Evolutionary conservation across 495 filamentous ascomycete genomes (phyloP).

Genomic region (Glonium stellatum): DNA sequence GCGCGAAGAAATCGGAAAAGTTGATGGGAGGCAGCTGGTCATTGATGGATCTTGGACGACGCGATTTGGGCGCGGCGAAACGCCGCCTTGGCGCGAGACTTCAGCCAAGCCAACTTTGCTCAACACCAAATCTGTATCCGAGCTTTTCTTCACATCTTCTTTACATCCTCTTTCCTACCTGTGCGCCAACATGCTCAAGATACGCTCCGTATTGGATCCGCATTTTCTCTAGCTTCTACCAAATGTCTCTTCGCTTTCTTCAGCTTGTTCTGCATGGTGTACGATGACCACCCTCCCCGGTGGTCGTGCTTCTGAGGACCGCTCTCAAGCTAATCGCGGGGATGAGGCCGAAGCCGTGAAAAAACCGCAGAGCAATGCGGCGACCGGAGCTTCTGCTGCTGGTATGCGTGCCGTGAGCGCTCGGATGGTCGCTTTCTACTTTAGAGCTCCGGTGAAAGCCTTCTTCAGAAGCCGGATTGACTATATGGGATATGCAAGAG

Average conservation of each 20-base stretch:
- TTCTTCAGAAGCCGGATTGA: conserved; percentile 87
- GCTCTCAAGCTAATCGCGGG: background rate
- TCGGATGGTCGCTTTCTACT: conserved; percentile 79
- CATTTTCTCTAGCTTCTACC: background rate
- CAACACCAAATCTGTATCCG: background rate
- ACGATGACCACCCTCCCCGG: conserved; percentile 9
- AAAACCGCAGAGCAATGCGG: conserved; percentile 54
- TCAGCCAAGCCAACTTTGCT: background rate
- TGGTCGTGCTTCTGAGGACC: background rate
- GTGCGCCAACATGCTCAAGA: background rate
- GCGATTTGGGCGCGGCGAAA: conserved; percentile 1
- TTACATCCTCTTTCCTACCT: background rate
- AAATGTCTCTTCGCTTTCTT: background rate
- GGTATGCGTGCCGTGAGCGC: conserved; percentile 72
- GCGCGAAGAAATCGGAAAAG: background rate
- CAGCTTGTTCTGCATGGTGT: background rate
- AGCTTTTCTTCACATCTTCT: background rate
- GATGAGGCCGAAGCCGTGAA: conserved; percentile 6
- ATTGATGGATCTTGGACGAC: conserved; percentile 1
- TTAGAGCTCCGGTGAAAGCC: conserved; percentile 77
- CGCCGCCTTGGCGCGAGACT: background rate
- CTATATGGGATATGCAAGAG: conserved; percentile 61
- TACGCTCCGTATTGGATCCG: background rate
- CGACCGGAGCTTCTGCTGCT: conserved; percentile 68
- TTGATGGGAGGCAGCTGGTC: background rate